These are phyloP conservation scores for Wickerhamiella shivajii DNA, from an alignment of 805 yeast species.

Conservation along the genomic window DNA sequence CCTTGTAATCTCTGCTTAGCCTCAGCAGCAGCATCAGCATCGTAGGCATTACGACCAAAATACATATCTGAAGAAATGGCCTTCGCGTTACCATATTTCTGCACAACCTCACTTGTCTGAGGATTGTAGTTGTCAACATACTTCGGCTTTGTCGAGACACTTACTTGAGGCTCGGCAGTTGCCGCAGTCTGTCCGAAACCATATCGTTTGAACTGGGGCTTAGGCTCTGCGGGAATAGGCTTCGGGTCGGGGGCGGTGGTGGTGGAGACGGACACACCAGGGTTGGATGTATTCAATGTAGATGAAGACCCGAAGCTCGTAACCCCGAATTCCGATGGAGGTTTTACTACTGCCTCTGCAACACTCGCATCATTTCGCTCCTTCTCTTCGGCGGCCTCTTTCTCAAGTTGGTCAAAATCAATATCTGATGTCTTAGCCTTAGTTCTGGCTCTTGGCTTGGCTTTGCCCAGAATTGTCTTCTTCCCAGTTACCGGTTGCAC, in stretches of 20 bases:
- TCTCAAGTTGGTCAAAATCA: slow-evolving; percentile 55
- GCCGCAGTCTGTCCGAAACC: slow-evolving; percentile 21
- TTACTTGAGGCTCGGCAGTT: slow-evolving; percentile 15
- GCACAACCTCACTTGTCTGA: slow-evolving; percentile 20
- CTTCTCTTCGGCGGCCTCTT: slow-evolving; percentile 69
- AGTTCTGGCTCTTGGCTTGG: slow-evolving; percentile 20
- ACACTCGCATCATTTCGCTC: slow-evolving; percentile 36
- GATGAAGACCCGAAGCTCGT: no score
- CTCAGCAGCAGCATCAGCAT: slow-evolving; percentile 60
- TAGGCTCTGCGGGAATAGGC: slow-evolving; percentile 13
- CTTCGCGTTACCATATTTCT: slow-evolving; percentile 74
- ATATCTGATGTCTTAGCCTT: slow-evolving; percentile 30
- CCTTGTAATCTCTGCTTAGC: slow-evolving; percentile 69
- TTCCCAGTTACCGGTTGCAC: slow-evolving; percentile 6
- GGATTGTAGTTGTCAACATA: slow-evolving; percentile 35
- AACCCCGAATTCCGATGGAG: no score
- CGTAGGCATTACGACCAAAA: slow-evolving; percentile 79
- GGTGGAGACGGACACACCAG: neutral
- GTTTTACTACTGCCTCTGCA: no score
- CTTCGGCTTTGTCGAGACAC: slow-evolving; percentile 12
- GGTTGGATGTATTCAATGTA: no score
- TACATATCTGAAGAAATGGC: slow-evolving; percentile 92
- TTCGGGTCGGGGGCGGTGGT: slow-evolving; percentile 6
- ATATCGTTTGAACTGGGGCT: slow-evolving; percentile 14
- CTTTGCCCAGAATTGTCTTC: slow-evolving; percentile 22